Evolutionary conservation across 2,329 filamentous ascomycete genomes (phyloP).

Genomic region (Ilyonectria destructans): DNA sequence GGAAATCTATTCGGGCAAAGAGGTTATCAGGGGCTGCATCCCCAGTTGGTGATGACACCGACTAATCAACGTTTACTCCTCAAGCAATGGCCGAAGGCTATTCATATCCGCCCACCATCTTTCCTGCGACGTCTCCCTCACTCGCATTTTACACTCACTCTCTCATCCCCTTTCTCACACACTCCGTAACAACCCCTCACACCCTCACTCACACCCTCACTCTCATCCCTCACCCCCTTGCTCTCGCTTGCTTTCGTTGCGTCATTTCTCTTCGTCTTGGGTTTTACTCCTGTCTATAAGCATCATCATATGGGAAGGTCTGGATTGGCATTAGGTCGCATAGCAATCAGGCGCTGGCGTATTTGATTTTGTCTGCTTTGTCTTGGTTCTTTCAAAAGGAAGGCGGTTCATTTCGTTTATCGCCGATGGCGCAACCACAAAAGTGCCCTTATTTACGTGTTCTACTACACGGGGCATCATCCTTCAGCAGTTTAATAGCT

Average conservation of each 20-base stretch:
- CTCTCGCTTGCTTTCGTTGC: constrained; percentile 31
- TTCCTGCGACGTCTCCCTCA: constrained; percentile 22
- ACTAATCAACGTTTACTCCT: constrained; percentile 40
- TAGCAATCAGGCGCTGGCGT: constrained; percentile 46
- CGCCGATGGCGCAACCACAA: constrained; percentile 35
- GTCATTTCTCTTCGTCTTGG: constrained; percentile 31
- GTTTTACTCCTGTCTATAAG: constrained; percentile 44
- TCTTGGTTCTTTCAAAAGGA: constrained; percentile 32
- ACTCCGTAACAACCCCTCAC: constrained; percentile 27
- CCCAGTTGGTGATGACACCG: constrained; percentile 58
- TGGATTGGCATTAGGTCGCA: constrained; percentile 45
- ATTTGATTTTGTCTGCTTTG: constrained; percentile 38
- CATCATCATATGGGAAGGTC: constrained; percentile 44
- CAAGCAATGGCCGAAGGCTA: constrained; percentile 17
- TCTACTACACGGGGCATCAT: constrained; percentile 27
- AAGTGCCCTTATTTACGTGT: constrained; percentile 27
- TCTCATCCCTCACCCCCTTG: constrained; percentile 18
- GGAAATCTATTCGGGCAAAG: constrained; percentile 51
- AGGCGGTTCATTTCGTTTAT: constrained; percentile 37
- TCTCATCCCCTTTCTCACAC: constrained; percentile 22
- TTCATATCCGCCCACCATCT: neutral
- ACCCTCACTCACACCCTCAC: constrained; percentile 9
- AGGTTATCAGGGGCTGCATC: constrained; percentile 53
- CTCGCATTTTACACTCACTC: constrained; percentile 33
- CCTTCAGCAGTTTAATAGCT: constrained; percentile 37